A percentile compares a stretch with the other conserved stretches of the same genome.
Evolutionary conservation across 2,329 filamentous ascomycete species (phyloP).

Genomic region (Domatiomyces globalis): DNA sequence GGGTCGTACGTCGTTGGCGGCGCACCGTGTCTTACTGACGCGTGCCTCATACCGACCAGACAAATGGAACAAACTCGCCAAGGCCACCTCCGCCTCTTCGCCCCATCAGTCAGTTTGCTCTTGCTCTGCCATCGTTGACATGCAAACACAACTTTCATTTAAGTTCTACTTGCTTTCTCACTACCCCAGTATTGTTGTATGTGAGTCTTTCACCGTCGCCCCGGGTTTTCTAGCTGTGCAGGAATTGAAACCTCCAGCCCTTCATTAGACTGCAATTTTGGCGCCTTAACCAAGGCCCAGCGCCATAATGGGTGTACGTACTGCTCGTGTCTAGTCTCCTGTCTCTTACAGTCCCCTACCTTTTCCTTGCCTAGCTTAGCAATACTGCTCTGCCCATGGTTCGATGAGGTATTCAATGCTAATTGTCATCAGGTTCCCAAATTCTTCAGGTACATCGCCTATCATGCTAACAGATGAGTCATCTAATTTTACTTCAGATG

Average conservation of each 20-base stretch:
- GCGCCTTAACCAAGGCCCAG: background rate
- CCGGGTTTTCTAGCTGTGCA: background rate
- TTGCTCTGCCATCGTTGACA: background rate
- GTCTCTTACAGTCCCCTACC: background rate
- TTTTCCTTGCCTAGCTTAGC: background rate
- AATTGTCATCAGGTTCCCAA: background rate
- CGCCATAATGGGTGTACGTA: background rate
- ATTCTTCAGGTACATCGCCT: background rate
- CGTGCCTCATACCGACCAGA: background rate
- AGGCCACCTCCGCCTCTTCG: background rate
- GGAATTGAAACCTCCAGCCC: background rate
- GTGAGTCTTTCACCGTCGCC: background rate
- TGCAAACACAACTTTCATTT: background rate
- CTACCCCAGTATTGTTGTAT: background rate
- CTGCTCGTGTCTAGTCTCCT: background rate
- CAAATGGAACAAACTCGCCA: background rate
- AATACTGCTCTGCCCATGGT: background rate
- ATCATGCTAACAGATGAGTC: background rate
- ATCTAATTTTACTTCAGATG: slow-evolving; percentile 64
- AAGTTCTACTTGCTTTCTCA: background rate
- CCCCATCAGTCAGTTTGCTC: too few species aligned
- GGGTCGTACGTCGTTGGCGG: too few species aligned
- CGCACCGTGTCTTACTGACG: too few species aligned
- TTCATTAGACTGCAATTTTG: background rate
- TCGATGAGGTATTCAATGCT: background rate